Evolutionary conservation across 2,329 filamentous ascomycete genomes (phyloP), one percentile per base, ranked within the genome.

Genomic region (Ceratocystis destructans): DNA sequence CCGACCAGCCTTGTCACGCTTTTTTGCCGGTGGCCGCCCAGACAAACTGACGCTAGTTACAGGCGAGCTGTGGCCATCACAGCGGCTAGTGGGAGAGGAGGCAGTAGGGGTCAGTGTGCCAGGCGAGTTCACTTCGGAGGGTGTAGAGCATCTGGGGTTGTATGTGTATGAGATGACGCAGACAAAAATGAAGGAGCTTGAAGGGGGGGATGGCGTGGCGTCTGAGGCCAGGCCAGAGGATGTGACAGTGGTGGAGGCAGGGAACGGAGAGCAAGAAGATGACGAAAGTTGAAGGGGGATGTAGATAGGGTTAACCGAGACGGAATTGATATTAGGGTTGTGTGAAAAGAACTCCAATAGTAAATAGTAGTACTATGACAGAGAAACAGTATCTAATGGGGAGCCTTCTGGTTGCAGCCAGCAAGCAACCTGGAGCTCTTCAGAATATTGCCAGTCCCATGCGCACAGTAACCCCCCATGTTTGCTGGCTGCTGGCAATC

Each of bases 151-250:
- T 77, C 76, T 99, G 45, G 94, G 94, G 0, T 88, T 96, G 76
- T 99, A 96, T 75, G 93, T 99, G 25, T 96, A 85, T 74, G 90
- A 99, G 75, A 99, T 99, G 90, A 96, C 91, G 2, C 83, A 87
- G 61, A 83, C 81, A 1, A 80, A 76, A 72, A 70, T 83, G 45
- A 75, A 79, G 72, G 79, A 83, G 72, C 69, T 84, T 59, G 76
- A 78, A 41, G 37, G 37, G 15, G 37, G 4, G 63, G 75, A 71
- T 8, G 79, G 76, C 63, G 73, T 72, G 2, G 69, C 66, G 61
- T 10, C 68, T 55, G 69, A 69, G 2, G 71, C 68, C 15, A 70
- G 71, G n/a, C 69, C 69, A 10, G 73, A 72, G 59, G 69, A 61
- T 15, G 37, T 12, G 25, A 53, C 61, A 10, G 55, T 12, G 41